A percentile compares a stretch with the other conserved stretches of the same genome.
These are phyloP conservation scores for Kluyveromyces siamensis DNA, from an alignment of 805 yeast species.

Conservation along the genomic window DNA sequence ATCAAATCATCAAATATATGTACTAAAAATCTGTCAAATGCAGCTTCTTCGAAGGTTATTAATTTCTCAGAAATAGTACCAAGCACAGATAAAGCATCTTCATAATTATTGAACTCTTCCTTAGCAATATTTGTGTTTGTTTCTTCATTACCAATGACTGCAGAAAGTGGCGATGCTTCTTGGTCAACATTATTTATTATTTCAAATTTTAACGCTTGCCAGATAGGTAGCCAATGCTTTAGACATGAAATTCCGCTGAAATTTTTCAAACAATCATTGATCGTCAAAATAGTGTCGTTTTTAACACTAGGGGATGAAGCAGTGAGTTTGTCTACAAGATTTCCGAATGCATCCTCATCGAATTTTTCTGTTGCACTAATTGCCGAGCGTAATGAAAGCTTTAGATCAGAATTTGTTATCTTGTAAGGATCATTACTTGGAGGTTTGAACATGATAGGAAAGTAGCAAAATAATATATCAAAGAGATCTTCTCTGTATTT, in stretches of 20 bases:
- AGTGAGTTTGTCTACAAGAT: conserved; percentile 67
- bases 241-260: conserved; percentile 43
- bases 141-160: background rate
- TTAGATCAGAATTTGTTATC: conserved; percentile 67
- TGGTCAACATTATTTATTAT: conserved; percentile 67
- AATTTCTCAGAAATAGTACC: conserved; percentile 35
- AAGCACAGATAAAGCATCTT: conserved; percentile 37
- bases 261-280: conserved; percentile 44
- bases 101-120: conserved; percentile 33
- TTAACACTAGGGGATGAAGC: conserved; percentile 69
- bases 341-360: conserved; percentile 68
- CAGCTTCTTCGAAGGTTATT: conserved; percentile 19
- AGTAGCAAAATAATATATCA: conserved; percentile 87
- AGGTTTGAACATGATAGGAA: conserved; percentile 91
- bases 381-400: conserved; percentile 49
- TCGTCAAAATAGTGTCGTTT: conserved; percentile 59
- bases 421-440: conserved; percentile 78
- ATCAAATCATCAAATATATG: conserved; percentile 43
- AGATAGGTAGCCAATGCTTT: conserved; percentile 61
- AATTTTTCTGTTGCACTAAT: conserved; percentile 52
- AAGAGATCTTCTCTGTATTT: conserved; percentile 58
- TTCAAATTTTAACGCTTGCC: conserved; percentile 87
- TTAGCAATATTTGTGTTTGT: conserved; percentile 16
- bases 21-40: conserved; percentile 32
- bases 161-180: background rate